phyloP scores from a whole-genome alignment of 805 yeast genomes.

The Wickerhamomyces bisporus region DNA sequence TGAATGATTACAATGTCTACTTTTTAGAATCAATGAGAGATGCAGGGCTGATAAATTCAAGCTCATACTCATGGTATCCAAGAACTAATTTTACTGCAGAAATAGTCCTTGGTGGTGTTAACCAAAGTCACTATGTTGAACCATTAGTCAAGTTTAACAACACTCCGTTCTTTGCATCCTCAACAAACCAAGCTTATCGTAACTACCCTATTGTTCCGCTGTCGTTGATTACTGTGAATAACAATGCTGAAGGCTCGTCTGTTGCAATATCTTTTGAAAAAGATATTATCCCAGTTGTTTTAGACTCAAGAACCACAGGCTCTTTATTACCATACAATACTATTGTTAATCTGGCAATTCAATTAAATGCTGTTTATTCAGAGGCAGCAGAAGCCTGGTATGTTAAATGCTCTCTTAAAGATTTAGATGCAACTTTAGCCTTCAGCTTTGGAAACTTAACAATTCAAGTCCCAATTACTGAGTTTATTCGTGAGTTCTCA shows the following conservation, averaged over 20 bases:
- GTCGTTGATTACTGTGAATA: constrained; percentile 36
- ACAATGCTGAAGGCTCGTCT: constrained; percentile 31
- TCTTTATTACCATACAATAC: constrained; percentile 50
- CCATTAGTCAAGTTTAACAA: constrained; percentile 44
- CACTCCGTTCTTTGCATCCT: constrained; percentile 34
- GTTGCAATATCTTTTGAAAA: constrained; percentile 3
- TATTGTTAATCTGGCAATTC: constrained; percentile 60
- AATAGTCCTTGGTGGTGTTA: constrained; percentile 56
- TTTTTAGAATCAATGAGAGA: constrained; percentile 31
- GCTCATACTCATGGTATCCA: constrained; percentile 40
- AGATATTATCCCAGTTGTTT: constrained; percentile 39
- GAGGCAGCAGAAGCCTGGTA: constrained; percentile 48
- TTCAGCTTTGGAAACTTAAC: constrained; percentile 49
- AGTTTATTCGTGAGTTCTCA: constrained; percentile 38
- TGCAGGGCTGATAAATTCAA: constrained; percentile 27
- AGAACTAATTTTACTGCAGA: constrained; percentile 23
- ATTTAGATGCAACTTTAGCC: constrained; percentile 44
- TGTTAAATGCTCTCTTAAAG: constrained; percentile 51
- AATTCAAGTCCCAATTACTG: constrained; percentile 44
- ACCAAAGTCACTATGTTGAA: constrained; percentile 40
- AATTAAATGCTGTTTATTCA: constrained; percentile 60
- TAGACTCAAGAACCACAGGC: constrained; percentile 50
- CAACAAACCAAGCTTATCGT: constrained; percentile 15
- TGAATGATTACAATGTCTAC: constrained; percentile 2
- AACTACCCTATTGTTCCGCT: constrained; percentile 45